phyloP scores from a whole-genome alignment of 2,329 filamentous ascomycete species.

The Niveomyces coronatus region DNA sequence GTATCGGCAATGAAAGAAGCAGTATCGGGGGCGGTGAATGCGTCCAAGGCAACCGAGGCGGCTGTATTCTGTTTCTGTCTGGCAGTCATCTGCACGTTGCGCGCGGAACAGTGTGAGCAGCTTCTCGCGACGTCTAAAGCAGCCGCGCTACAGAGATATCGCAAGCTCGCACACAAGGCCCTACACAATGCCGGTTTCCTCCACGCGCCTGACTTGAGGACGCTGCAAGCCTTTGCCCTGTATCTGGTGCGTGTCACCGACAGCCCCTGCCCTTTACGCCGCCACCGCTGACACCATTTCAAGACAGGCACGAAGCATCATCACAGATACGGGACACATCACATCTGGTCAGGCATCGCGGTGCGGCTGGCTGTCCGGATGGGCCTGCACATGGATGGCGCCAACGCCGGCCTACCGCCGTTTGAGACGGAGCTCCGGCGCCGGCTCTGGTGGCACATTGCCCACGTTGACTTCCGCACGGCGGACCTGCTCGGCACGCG shows the following conservation, averaged over 20 bases:
- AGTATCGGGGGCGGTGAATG: conserved; percentile 8
- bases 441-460: conserved; percentile 8
- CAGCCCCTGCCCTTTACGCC: background rate
- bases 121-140: conserved; percentile 21
- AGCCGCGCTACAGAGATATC: conserved; percentile 18
- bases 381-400: conserved; percentile 11
- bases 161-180: conserved; percentile 21
- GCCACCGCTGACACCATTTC: background rate
- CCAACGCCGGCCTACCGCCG: background rate
- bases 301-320: conserved; percentile 9
- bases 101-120: conserved; percentile 17
- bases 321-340: conserved; percentile 7
- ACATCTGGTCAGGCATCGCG: conserved; percentile 13
- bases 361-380: conserved; percentile 30
- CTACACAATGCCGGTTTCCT: conserved; percentile 27
- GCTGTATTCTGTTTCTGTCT: conserved; percentile 30
- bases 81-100: conserved; percentile 22
- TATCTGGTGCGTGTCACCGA: too few relatives aligned
- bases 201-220: conserved; percentile 23
- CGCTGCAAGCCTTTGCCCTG: too few relatives aligned
- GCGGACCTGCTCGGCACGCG: conserved; percentile 4
- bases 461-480: conserved; percentile 9
- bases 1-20: conserved; percentile 1
- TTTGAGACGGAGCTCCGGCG: conserved; percentile 10
- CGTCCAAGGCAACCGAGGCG: conserved; percentile 28